These are phyloP conservation scores for Suhomyces choctaworum DNA, from an alignment of 1,139 yeast genomes.

Conservation along the genomic window DNA sequence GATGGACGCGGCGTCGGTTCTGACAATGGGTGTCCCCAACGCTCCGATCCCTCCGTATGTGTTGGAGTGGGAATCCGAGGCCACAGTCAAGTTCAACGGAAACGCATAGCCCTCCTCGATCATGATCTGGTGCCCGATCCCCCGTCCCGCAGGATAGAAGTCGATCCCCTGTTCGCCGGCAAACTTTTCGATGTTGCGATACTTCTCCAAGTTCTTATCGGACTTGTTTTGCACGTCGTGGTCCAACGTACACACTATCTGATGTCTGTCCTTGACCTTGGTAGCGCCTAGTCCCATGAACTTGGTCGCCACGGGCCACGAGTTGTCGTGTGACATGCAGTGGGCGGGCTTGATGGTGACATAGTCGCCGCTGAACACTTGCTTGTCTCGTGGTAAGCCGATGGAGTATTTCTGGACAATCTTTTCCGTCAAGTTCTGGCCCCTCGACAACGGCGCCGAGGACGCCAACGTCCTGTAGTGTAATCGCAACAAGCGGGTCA, in stretches of 20 bases:
- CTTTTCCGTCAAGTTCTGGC: conserved; percentile 91
- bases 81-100: conserved; percentile 90
- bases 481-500: conserved; percentile 6
- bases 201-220: conserved; percentile 84
- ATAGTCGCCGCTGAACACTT: conserved; percentile 87
- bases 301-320: conserved; percentile 98
- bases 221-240: conserved; percentile 95
- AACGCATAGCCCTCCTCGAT: conserved; percentile 98
- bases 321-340: conserved; percentile 98
- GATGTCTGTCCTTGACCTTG: conserved; percentile 76
- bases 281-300: conserved; percentile 94
- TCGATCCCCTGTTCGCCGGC: conserved; percentile 93
- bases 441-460: conserved; percentile 28
- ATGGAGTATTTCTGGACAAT: conserved; percentile 93
- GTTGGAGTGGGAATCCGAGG: conserved; percentile 96
- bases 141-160: conserved; percentile 98
- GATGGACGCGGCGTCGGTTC: conserved; percentile 98
- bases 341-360: conserved; percentile 94
- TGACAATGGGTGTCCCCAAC: conserved; percentile 93
- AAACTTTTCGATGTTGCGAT: conserved; percentile 81
- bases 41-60: conserved; percentile 97
- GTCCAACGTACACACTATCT: conserved; percentile 92
- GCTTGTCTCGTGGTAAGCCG: conserved; percentile 67
- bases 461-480: conserved; percentile 11
- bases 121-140: conserved; percentile 99